These are phyloP conservation scores for Eustoma russellianum DNA, from an alignment of 257 asterid species.

Conservation along the genomic window DNA sequence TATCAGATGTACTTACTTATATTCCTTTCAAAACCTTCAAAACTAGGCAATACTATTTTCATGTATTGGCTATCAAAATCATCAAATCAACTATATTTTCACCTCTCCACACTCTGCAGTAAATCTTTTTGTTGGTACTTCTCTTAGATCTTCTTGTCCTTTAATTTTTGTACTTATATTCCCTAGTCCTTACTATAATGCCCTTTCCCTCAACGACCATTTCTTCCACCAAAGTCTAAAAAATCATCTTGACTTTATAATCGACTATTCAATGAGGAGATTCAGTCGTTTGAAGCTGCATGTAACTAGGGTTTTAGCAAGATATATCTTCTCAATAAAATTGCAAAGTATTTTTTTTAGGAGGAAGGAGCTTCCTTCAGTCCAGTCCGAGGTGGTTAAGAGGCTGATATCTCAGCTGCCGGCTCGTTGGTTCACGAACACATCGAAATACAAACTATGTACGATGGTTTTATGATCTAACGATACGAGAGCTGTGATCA, in stretches of 20 bases:
- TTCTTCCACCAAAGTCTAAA: not conserved
- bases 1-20: too few species aligned
- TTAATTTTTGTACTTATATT: conserved; percentile 21
- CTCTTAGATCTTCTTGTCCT: conserved; percentile 38
- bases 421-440: conserved; percentile 78
- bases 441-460: conserved; percentile 15
- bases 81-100: not conserved
- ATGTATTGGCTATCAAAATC: not conserved
- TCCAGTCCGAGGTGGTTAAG: conserved; percentile 67
- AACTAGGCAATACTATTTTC: not conserved
- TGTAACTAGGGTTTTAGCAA: too few species aligned
- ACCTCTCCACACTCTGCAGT: conserved; percentile 14
- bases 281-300: too few species aligned
- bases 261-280: not conserved
- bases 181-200: conserved; percentile 8
- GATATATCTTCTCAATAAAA: not conserved
- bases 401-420: conserved; percentile 57
- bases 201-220: not conserved
- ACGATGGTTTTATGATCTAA: conserved; percentile 52
- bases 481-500: conserved; percentile 74
- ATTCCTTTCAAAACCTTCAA: not conserved
- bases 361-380: conserved; percentile 70
- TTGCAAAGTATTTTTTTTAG: not conserved
- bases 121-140: conserved; percentile 21
- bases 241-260: not conserved